Evolutionary conservation across 2,329 filamentous ascomycete species (phyloP), one percentile per base, ranked within the genome.

Genomic region (Paradendryphiella salina): DNA sequence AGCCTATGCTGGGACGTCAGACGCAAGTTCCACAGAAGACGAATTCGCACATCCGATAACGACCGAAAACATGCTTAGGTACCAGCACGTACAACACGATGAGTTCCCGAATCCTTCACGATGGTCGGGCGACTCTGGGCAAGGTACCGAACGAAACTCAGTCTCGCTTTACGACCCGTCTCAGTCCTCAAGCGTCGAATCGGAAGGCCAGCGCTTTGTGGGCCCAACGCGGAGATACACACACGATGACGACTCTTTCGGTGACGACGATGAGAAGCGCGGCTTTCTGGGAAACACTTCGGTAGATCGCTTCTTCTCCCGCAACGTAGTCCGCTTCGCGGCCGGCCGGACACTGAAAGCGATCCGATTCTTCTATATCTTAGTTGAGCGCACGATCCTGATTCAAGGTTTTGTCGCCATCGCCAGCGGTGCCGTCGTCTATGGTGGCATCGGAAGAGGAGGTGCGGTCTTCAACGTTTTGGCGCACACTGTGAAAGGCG

Each of bases 401-500:
- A 80, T 90, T 0, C 80, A 96, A 32, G 90, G 89, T 1, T 96
- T 92, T 62, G 75, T 89, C 35, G 82, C 85, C 0, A 73, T 96
- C 13, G 77, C 82, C 15, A 88, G 85, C 3, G 93, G 93, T 4
- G 81, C 87, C 29, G 81, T 89, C 23, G 85, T 90, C 0, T 92
- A 88, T 66, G 89, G 85, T 20, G 89, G 92, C 21, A 88, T 96
- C 59, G 94, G 94, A 71, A 85, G 87, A 70, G 87, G 82, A 4
- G 72, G 73, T 17, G 79, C 79, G 2, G 77, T 96, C 50, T 95
- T 93, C 77, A 92, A 86, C 61, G 90, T 93, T 1, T 79, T 96
- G 34, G 93, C 93, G 6, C 93, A 97, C 69, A 96, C 90, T 77
- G 85, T 96, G 72, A 97, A 97, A 72, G 93, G 93, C 37, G 89